phyloP scores from a whole-genome alignment of 371 early-diverging fungal species.

The Choanephora cucurbitarum region DNA sequence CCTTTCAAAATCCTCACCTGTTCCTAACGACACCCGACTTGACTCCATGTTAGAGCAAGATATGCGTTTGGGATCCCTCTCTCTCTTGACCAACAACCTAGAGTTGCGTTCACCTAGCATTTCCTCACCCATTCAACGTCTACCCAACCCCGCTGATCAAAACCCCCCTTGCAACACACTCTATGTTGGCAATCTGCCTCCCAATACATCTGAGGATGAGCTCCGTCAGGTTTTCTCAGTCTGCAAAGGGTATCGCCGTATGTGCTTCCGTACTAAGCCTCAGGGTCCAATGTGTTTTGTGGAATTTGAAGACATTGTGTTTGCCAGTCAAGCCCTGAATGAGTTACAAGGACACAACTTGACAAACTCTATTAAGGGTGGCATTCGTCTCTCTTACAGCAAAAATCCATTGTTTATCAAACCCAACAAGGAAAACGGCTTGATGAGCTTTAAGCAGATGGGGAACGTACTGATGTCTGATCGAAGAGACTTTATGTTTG shows the following conservation, averaged over 20 bases:
- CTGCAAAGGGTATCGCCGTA: constrained; percentile 80
- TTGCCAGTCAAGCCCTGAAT: constrained; percentile 79
- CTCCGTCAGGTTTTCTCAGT: constrained; percentile 72
- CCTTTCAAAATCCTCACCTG: constrained; percentile 80
- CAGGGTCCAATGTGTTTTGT: constrained; percentile 90
- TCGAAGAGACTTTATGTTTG: constrained; percentile 28
- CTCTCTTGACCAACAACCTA: constrained; percentile 3
- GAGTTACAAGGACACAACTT: constrained; percentile 77
- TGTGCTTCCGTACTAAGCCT: constrained; percentile 80
- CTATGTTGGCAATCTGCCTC: constrained; percentile 89
- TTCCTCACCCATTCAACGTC: constrained; percentile 15
- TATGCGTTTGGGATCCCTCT: constrained; percentile 19
- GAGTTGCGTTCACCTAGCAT: constrained; percentile 4
- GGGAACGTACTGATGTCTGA: constrained; percentile 22
- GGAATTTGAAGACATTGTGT: constrained; percentile 85
- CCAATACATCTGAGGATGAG: constrained; percentile 81
- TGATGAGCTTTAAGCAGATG: constrained; percentile 28
- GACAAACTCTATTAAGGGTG: constrained; percentile 82
- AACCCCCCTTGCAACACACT: constrained; percentile 94
- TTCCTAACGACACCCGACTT: constrained; percentile 21
- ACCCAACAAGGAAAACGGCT: constrained; percentile 54
- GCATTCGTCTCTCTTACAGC: constrained; percentile 86
- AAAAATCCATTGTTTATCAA: constrained; percentile 80
- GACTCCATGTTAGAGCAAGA: constrained; percentile 16
- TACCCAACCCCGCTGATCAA: constrained; percentile 65